Conservation (phyloP, 257 asterid species). For the Solanum arcanum region DNA sequence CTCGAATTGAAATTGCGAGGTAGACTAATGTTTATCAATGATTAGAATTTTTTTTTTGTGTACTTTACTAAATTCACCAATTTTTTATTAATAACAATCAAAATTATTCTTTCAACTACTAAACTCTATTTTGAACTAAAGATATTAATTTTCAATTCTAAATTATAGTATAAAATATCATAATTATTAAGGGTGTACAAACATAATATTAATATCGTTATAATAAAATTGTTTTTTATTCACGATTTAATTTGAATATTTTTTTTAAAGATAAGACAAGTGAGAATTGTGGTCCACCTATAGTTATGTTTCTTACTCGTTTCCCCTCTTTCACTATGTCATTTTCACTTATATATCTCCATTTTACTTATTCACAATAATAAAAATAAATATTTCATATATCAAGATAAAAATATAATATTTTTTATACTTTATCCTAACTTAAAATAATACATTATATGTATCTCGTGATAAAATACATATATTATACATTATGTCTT, state of each 20-base stretch:
- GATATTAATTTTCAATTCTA: no score
- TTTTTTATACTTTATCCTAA: not conserved
- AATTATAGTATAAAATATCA: no score
- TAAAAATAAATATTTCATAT: no score
- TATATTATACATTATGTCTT: not conserved
- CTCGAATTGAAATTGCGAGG: no score
- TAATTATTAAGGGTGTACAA: not conserved
- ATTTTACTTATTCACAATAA: not conserved
- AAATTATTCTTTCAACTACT: no score
- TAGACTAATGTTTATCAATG: no score
- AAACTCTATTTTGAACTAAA: no score
- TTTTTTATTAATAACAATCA: no score
- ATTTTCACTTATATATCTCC: not conserved
- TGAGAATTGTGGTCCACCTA: not conserved
- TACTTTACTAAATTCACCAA: not conserved
- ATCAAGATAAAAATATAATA: fast-evolving
- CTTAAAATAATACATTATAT: not conserved
- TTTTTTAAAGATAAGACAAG: not conserved
- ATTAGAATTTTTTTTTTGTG: no score
- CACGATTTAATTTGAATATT: not conserved
- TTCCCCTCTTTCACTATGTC: not conserved
- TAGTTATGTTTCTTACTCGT: not conserved
- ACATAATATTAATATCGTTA: no score
- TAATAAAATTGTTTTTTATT: no score
- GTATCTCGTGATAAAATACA: not conserved